Conservation (phyloP, 2,329 filamentous ascomycete genomes). For the Trichoderma lentiforme region DNA sequence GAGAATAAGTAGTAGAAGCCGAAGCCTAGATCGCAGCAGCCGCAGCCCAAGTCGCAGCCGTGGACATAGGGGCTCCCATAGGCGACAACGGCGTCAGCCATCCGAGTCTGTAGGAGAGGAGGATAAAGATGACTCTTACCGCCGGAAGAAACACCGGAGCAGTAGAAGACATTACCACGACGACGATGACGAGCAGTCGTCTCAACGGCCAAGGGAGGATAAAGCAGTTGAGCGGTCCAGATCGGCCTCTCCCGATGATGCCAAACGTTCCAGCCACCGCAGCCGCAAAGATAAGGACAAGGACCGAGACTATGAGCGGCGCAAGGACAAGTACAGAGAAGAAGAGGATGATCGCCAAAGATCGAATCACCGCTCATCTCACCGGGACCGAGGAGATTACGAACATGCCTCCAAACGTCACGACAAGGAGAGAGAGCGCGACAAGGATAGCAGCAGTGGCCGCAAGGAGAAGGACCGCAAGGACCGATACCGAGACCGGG, state of each 20-base stretch:
- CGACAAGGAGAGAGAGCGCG: slow-evolving; percentile 37
- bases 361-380: slow-evolving; percentile 41
- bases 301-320: slow-evolving; percentile 39
- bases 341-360: slow-evolving; percentile 44
- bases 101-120: slow-evolving; percentile 51
- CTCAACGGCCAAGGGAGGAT: slow-evolving; percentile 37
- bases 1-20: slow-evolving; percentile 32
- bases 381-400: slow-evolving; percentile 40
- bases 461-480: slow-evolving; percentile 34
- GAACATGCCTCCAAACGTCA: slow-evolving; percentile 33
- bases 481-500: slow-evolving; percentile 36
- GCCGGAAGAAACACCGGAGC: slow-evolving; percentile 50
- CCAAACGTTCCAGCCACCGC: slow-evolving; percentile 55
- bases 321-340: slow-evolving; percentile 43
- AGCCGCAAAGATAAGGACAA: slow-evolving; percentile 57
- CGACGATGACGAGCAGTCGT: slow-evolving; percentile 47
- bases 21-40: slow-evolving; percentile 34
- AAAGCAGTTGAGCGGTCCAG: slow-evolving; percentile 55
- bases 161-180: slow-evolving; percentile 40
- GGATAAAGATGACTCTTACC: slow-evolving; percentile 44
- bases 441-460: slow-evolving; percentile 26
- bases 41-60: slow-evolving; percentile 42
- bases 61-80: slow-evolving; percentile 46
- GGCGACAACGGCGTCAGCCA: slow-evolving; percentile 50
- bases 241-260: slow-evolving; percentile 61